Base-by-base conservation (phyloP, 148 eudicot species). In the Arbutus unedo region DNA sequence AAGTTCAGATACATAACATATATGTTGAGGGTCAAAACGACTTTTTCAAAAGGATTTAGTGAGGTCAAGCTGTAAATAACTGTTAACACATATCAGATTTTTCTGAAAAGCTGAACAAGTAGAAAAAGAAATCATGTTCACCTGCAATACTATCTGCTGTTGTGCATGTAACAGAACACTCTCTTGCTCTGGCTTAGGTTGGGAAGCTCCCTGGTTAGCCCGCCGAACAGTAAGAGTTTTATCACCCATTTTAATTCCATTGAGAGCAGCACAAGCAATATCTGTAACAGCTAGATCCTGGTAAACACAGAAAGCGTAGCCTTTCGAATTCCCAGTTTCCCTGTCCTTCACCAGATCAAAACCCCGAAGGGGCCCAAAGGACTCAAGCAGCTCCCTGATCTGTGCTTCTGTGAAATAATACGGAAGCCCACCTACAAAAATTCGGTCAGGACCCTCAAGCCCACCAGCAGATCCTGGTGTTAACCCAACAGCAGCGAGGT, bases 131-230 rank as follows among this genome's bases (percentile, higher is more conserved):
- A n/a, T 78, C 81, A 53, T 51, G 41, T 23, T 57, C 57, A 96
- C 99, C 94, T 96, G 99, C 79, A 96, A 60, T 21, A 92, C 93
- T 83, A 96, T 91, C 83, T 96, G 98, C 87, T 96, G 99, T 85
- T 93, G 97, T 6, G 95, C 98, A 82, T 96, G 98, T 86, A 91
- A 81, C 74, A 91, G 81, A 6, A 96, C 93, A 84, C 89, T 94
- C 88, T 94, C 99, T 83, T 96, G 99, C 87, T 94, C 99, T n/a
- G 99, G 99, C 81, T 94, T 96, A 38, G 95, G 95, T 73, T 94
- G 98, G 66, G 90, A 76, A 49, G 92, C 59, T 51, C 99, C 99
- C 81, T 91, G 94, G 84, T 93, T 96, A 76, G 99, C 99, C 82
- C 99, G 95, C 84, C 98, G 88, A 41, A 96, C 99, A 60, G 99